Evolutionary conservation across 2,329 filamentous ascomycete species (phyloP), one percentile per base, ranked within the genome.

Genomic region (Chaetomiaceae sp.): DNA sequence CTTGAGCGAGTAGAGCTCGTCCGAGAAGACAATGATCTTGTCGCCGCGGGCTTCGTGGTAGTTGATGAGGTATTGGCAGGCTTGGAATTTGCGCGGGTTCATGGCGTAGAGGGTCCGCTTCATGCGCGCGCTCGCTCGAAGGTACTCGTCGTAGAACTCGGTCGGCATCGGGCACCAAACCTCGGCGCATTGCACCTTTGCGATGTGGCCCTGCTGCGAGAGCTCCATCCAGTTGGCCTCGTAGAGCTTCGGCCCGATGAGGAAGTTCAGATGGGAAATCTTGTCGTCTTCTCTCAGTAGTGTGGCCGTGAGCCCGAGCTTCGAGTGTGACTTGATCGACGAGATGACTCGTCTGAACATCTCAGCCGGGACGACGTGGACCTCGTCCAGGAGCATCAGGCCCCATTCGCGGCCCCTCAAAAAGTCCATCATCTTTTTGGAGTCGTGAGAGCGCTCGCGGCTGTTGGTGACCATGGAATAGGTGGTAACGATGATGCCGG

Each of bases 161-260:
- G 91, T 93, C 0, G 93, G 95, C 93, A 99, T 99, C 2, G 92
- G 90, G 65, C 93, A 99, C 93, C 93, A 99, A 6, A 99, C 93
- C 69, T 99, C 93, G 13, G 93, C 93, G 68, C 93, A 99, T 68
- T 99, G 93, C 2, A 99, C 93, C 60, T 89, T 86, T 31, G 93
- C 93, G 66, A 99, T 99, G 65, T 96, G 91, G 0, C 93, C 93
- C 69, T 96, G 90, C 63, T 96, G 89, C 1, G 92, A 93, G 35
- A 99, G 79, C 68, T 99, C 93, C 84, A 97, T 96, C 93, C 93
- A 99, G 67, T 99, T 99, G 23, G 93, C 93, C 69, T 99, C 93
- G 65, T 96, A 99, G 0, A 99, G 76, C 68, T 99, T 99, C 0
- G 93, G 93, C 0, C 93, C 93, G 62, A 99, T 97, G 52, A 99